Evolutionary conservation across 768 basidiomycete species (phyloP), one percentile per base, ranked within the genome.

Genomic region (Rhizopogon vulgaris): DNA sequence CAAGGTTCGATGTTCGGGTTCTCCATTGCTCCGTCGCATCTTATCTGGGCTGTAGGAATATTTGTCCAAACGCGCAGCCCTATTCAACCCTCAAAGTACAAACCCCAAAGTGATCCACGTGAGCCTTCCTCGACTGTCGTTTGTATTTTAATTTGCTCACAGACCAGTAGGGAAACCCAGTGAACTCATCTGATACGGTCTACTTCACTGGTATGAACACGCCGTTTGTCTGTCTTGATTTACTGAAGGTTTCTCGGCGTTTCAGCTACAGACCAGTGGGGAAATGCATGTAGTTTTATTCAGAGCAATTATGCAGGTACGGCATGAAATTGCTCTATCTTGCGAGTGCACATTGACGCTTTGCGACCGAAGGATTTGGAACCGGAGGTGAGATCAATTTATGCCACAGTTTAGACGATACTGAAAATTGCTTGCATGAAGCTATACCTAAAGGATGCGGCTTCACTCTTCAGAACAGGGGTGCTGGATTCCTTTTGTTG

Each of bases 381-480:
- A 94, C 93, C 18, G 90, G 78, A 61, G 88, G 89, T 87, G 15
- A 28, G n/a, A 24, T 46, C 2, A 24, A 14, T 27, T 28, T 17
- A 9, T 7, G 28, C 24, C n/a, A 32, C 18, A 15, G 8, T 22
- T 22, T 22, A 24, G 18, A 24, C 5, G 22, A 34, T 32, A 18
- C 45, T 49, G 41, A 51, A 12, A 12, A 12, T 22, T 15, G 10
- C 10, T 10, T 52, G 41, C 11, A 22, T 17, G 59, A 62, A 82
- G 95, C 95, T 30, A 75, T 99, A 37, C 96, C 96, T 0, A 85
- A 89, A 59, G 93, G 87, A 0, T 96, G 94, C 60, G 96, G 96
- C 0, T 99, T 99, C 67, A 96, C 94, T 0, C 77, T 99, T 12
- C 96, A 99, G 69, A 96, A 96, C 68, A 79, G 96, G 51, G 96